Percentiles rank a stretch among this genome's conserved stretches.
Evolutionary conservation across 2,329 filamentous ascomycete genomes (phyloP).

Genomic region (Cordyceps farinosa): DNA sequence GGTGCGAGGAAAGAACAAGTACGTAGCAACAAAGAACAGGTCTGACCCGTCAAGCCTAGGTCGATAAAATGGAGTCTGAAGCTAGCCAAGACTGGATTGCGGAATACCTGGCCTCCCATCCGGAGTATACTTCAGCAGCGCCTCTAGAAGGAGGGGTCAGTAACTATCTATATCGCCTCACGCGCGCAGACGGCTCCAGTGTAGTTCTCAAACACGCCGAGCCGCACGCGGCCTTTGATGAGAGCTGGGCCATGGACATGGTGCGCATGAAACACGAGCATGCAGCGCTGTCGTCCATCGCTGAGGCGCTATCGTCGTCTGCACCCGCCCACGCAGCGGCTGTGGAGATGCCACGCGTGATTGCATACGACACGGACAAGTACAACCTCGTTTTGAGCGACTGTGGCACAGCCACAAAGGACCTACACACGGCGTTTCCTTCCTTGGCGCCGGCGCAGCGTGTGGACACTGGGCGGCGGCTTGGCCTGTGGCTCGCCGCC

Average conservation of each 20-base stretch:
- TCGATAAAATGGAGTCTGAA: background rate
- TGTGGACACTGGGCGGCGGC: background rate
- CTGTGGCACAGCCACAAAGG: background rate
- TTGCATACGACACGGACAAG: background rate
- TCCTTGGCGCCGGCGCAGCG: background rate
- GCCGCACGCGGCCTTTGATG: background rate
- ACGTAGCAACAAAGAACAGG: too few relatives aligned
- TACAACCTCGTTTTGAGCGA: background rate
- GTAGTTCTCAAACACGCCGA: background rate
- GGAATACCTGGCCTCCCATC: background rate
- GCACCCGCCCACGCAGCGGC: background rate
- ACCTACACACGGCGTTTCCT: background rate
- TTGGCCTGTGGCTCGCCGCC: background rate
- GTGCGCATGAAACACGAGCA: background rate
- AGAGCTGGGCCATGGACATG: background rate
- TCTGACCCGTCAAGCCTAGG: background rate
- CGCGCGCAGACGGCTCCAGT: background rate
- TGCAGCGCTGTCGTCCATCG: background rate
- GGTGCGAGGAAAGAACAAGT: too few relatives aligned
- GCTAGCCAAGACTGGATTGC: background rate
- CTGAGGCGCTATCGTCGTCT: background rate
- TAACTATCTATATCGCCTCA: background rate
- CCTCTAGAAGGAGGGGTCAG: constrained; percentile 1
- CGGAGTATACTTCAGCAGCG: background rate
- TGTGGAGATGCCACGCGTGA: background rate